These are phyloP conservation scores for Hymenoscyphus infarciens DNA, from an alignment of 2,329 filamentous ascomycete genomes.

Conservation along the genomic window DNA sequence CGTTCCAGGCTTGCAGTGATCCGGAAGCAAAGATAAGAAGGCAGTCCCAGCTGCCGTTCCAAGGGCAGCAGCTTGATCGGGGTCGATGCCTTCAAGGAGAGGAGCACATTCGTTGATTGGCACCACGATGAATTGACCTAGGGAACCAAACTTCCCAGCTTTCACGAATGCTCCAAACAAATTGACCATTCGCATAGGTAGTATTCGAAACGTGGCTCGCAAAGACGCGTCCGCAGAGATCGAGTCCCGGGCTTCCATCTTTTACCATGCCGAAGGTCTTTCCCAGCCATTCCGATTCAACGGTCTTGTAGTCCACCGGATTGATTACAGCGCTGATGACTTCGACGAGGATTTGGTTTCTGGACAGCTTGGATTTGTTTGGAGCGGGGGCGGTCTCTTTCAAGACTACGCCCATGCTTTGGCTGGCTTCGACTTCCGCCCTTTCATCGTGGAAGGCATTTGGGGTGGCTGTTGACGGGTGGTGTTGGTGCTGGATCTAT, in stretches of 20 bases:
- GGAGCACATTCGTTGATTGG: neutral
- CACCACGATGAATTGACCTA: slow-evolving; percentile 13
- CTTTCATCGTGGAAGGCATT: too few species aligned
- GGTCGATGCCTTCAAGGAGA: slow-evolving; percentile 31
- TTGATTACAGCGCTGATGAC: slow-evolving; percentile 54
- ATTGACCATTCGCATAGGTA: neutral
- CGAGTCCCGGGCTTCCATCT: slow-evolving; percentile 45
- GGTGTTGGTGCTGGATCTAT: too few species aligned
- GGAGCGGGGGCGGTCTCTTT: too few species aligned
- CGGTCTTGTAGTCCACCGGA: slow-evolving; percentile 61
- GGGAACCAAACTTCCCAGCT: slow-evolving; percentile 22
- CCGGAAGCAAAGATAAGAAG: slow-evolving; percentile 41
- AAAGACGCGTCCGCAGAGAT: slow-evolving; percentile 38
- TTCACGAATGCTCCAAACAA: slow-evolving; percentile 12
- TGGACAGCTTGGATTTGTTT: neutral
- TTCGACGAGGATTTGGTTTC: slow-evolving; percentile 26
- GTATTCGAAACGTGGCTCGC: slow-evolving; percentile 27
- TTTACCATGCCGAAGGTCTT: slow-evolving; percentile 37
- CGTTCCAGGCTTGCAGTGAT: slow-evolving; percentile 41
- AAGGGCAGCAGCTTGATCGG: slow-evolving; percentile 40
- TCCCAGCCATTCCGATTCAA: slow-evolving; percentile 46
- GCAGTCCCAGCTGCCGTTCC: slow-evolving; percentile 40
- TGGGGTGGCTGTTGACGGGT: too few species aligned
- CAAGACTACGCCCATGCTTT: too few species aligned
- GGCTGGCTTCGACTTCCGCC: too few species aligned